Conservation (phyloP, 2,329 filamentous ascomycete species). For the Monilinia laxa region DNA sequence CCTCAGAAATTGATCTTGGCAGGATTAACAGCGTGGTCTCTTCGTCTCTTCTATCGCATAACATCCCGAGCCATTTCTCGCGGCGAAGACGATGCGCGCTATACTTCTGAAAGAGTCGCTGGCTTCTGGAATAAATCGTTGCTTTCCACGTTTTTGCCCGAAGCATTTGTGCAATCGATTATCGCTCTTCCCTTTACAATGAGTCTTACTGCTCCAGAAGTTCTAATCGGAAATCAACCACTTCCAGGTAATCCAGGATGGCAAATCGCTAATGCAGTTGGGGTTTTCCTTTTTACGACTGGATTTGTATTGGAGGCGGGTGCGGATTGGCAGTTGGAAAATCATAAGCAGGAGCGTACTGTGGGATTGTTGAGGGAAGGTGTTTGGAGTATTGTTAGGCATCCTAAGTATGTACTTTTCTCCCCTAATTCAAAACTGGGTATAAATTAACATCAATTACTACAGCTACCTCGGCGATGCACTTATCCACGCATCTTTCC, state of each 20-base stretch:
- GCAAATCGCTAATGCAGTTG: slow-evolving; percentile 21
- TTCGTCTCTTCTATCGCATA: slow-evolving; percentile 23
- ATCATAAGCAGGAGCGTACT: slow-evolving; percentile 11
- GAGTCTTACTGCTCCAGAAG: slow-evolving; percentile 14
- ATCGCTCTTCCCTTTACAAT: slow-evolving; percentile 25
- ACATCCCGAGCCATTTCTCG: slow-evolving; percentile 21
- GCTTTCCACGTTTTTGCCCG: slow-evolving; percentile 24
- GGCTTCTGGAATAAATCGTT: slow-evolving; percentile 25
- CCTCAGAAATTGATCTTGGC: slow-evolving; percentile 25
- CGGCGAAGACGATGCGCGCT: slow-evolving; percentile 25
- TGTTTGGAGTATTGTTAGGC: slow-evolving; percentile 27
- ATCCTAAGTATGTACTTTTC: slow-evolving; percentile 25
- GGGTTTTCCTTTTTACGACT: slow-evolving; percentile 22
- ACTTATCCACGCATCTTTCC: slow-evolving; percentile 26
- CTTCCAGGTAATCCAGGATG: slow-evolving; percentile 19
- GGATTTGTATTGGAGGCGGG: slow-evolving; percentile 26
- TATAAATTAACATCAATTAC: slow-evolving; percentile 1
- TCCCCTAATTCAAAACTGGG: too few relatives aligned
- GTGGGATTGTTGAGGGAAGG: slow-evolving; percentile 20
- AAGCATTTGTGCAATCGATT: slow-evolving; percentile 25
- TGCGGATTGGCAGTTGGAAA: slow-evolving; percentile 25
- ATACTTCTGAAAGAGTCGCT: slow-evolving; percentile 6
- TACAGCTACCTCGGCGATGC: slow-evolving; percentile 27
- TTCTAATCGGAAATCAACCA: slow-evolving; percentile 8
- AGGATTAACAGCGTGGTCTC: slow-evolving; percentile 25